Evolutionary conservation across 306 rosid genomes (phyloP).

Genomic region (Cicer bijugum): DNA sequence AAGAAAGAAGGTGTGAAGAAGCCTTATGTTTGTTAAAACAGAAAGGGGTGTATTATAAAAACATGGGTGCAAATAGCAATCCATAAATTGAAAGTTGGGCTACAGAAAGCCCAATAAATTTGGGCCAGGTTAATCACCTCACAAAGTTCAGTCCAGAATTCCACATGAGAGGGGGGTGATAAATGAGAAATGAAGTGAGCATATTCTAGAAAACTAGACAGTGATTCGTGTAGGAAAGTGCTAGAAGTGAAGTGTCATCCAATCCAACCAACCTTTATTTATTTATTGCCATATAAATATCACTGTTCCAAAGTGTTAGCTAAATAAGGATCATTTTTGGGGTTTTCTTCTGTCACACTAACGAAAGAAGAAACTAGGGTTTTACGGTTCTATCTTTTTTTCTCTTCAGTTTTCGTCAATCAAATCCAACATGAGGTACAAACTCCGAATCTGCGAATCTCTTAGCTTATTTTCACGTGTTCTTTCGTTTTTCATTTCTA

Average conservation of each 20-base stretch:
- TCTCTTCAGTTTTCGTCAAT: conserved; percentile 1
- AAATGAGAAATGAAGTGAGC: background rate
- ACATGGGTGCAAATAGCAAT: background rate
- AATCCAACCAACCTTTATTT: background rate
- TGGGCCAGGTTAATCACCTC: background rate
- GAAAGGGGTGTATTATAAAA: background rate
- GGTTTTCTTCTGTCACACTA: conserved; percentile 24
- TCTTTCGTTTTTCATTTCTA: background rate
- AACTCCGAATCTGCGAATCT: background rate
- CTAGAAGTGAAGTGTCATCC: conserved; percentile 33
- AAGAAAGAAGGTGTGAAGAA: no score
- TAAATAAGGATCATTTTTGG: conserved; percentile 8
- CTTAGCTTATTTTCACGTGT: background rate
- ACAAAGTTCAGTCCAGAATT: background rate
- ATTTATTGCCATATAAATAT: conserved; percentile 29
- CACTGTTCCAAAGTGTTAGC: background rate
- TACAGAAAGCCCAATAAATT: background rate
- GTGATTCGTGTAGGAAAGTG: conserved; percentile 18
- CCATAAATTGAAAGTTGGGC: background rate
- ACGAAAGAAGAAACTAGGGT: conserved; percentile 54
- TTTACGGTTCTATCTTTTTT: conserved; percentile 37
- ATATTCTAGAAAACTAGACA: conserved; percentile 18
- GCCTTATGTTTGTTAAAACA: no score
- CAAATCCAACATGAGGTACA: conserved; percentile 55
- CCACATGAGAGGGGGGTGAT: background rate